Percentiles rank a stretch among this genome's conserved stretches.
These are phyloP conservation scores for Paecilomyces sp. DNA, from an alignment of 2,329 filamentous ascomycete species.

Conservation along the genomic window DNA sequence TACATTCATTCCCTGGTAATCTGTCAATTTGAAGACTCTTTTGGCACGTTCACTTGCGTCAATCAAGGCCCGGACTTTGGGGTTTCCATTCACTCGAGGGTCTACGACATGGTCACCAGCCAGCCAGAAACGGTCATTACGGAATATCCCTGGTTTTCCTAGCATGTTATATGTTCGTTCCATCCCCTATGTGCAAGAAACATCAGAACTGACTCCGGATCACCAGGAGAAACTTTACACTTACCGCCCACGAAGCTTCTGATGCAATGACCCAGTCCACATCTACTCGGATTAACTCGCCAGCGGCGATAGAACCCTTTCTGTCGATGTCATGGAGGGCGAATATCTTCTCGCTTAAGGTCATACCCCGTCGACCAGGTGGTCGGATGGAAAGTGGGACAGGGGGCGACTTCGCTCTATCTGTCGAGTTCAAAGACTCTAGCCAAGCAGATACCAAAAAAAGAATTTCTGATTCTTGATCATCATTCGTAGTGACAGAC, in stretches of 20 bases:
- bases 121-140: conserved; percentile 47
- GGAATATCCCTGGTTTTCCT: conserved; percentile 37
- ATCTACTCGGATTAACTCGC: conserved; percentile 35
- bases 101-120: conserved; percentile 45
- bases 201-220: too few species aligned
- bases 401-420: conserved; percentile 7
- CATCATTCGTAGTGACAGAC: not conserved
- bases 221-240: not conserved
- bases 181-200: conserved; percentile 27
- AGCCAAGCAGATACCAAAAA: conserved; percentile 21
- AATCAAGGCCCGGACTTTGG: conserved; percentile 31
- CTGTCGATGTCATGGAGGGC: conserved; percentile 34
- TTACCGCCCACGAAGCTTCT: conserved; percentile 35
- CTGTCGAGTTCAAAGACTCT: conserved; percentile 20
- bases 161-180: conserved; percentile 33
- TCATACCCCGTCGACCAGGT: conserved; percentile 29
- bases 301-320: conserved; percentile 27
- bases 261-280: conserved; percentile 43
- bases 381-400: conserved; percentile 8
- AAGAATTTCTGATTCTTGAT: conserved; percentile 13
- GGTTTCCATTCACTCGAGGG: conserved; percentile 32
- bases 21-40: conserved; percentile 38
- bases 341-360: conserved; percentile 40
- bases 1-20: conserved; percentile 34
- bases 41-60: conserved; percentile 29